Conservation (phyloP, 495 filamentous ascomycete genomes). For the Aspergillus ellipticus region DNA sequence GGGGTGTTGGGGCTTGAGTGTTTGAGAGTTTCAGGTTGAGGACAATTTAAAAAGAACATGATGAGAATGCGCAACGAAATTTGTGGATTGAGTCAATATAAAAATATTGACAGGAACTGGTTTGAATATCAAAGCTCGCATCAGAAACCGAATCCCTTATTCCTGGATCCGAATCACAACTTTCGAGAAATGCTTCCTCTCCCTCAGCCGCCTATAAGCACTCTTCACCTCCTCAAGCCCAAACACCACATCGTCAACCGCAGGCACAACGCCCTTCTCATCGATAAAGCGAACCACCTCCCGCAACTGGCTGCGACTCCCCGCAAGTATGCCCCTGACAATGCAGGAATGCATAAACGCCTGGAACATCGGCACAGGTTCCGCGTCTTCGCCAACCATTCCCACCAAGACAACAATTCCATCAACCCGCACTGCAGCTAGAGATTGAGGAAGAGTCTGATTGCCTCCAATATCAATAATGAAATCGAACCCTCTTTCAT, state of each 20-base stretch:
- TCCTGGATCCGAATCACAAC: neutral
- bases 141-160: no score
- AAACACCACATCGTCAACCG: neutral
- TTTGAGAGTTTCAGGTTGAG: no score
- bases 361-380: constrained; percentile 35
- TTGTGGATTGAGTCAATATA: no score
- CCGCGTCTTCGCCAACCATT: constrained; percentile 7
- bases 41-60: no score
- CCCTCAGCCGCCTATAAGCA: constrained; percentile 1
- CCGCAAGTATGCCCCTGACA: neutral
- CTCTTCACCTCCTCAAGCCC: neutral
- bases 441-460: constrained; percentile 28
- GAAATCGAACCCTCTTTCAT: constrained; percentile 51
- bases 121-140: no score
- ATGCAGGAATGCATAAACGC: constrained; percentile 15
- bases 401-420: constrained; percentile 1
- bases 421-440: neutral
- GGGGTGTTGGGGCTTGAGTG: no score
- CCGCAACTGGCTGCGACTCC: constrained; percentile 4
- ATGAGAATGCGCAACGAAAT: no score
- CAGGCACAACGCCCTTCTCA: neutral
- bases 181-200: constrained; percentile 6
- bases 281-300: constrained; percentile 1
- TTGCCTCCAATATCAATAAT: constrained; percentile 53
- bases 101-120: no score